Evolutionary conservation across 2,329 filamentous ascomycete species (phyloP).

Genomic region (Tolypocladium capitatum): DNA sequence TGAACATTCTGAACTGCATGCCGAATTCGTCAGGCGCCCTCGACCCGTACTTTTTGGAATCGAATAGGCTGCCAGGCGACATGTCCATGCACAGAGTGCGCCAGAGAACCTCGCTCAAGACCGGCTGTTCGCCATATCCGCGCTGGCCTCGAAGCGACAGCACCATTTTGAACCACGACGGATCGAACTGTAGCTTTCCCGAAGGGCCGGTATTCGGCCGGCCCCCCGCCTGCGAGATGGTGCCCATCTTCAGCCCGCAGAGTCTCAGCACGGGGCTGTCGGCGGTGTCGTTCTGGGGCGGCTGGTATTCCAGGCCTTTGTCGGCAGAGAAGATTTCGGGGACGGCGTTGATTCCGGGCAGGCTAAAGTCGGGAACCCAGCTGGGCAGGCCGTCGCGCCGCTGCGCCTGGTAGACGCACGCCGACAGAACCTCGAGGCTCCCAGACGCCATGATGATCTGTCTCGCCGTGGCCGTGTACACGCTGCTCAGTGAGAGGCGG

Average conservation of each 20-base stretch:
- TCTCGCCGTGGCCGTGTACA: slow-evolving; percentile 10
- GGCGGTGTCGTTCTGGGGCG: neutral
- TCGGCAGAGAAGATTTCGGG: slow-evolving; percentile 10
- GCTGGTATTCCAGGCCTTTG: slow-evolving; percentile 6
- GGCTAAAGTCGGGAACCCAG: slow-evolving; percentile 13
- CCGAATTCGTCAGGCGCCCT: slow-evolving; percentile 9
- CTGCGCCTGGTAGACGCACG: slow-evolving; percentile 4
- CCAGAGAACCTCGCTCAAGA: slow-evolving; percentile 10
- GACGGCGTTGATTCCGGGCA: slow-evolving; percentile 9
- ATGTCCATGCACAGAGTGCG: slow-evolving; percentile 14
- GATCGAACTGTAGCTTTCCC: slow-evolving; percentile 11
- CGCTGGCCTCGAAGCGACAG: slow-evolving; percentile 7
- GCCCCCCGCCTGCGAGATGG: slow-evolving; percentile 3
- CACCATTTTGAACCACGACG: slow-evolving; percentile 8
- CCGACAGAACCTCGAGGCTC: slow-evolving; percentile 6
- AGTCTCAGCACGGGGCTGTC: slow-evolving; percentile 2
- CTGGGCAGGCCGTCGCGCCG: slow-evolving; percentile 6
- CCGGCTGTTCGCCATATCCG: neutral
- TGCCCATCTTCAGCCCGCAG: slow-evolving; percentile 7
- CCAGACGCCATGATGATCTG: slow-evolving; percentile 8
- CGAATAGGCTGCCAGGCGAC: slow-evolving; percentile 9
- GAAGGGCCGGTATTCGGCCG: slow-evolving; percentile 4
- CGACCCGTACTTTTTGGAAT: slow-evolving; percentile 4
- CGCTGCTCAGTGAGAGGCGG: slow-evolving; percentile 6
- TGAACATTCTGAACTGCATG: slow-evolving; percentile 9